phyloP scores from a whole-genome alignment of 768 basidiomycete genomes.

The Steccherinum ochraceum region DNA sequence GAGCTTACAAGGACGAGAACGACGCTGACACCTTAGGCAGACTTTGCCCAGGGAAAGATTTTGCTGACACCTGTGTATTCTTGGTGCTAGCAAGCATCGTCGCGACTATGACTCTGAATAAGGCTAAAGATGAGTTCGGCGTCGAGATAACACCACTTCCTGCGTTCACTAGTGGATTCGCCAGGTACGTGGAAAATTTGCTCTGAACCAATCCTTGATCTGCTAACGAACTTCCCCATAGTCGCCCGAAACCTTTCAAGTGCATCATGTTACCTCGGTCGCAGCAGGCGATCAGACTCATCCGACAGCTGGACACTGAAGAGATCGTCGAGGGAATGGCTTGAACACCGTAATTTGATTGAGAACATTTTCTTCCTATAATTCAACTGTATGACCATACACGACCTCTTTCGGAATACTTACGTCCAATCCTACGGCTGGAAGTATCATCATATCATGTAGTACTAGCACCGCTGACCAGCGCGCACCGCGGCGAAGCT shows the following conservation, averaged over 20 bases:
- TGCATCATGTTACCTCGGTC: neutral
- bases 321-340: too few species aligned
- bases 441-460: too few species aligned
- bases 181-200: neutral
- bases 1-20: neutral
- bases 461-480: too few species aligned
- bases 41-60: conserved; percentile 46
- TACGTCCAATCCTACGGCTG: too few species aligned
- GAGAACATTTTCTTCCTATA: too few species aligned
- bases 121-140: conserved; percentile 33
- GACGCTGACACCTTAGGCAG: conserved; percentile 20
- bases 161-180: neutral
- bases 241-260: neutral
- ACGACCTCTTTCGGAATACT: too few species aligned
- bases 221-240: neutral
- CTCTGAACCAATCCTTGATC: neutral
- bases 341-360: too few species aligned
- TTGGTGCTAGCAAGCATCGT: conserved; percentile 35
- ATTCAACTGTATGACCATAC: too few species aligned
- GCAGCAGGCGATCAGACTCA: neutral
- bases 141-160: neutral
- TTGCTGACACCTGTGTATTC: conserved; percentile 42
- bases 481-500: too few species aligned
- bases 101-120: conserved; percentile 37
- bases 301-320: neutral